Percentiles rank a stretch among this genome's conserved stretches.
Conservation (phyloP, 2,329 filamentous ascomycete genomes). For the Westerdykella sp. region DNA sequence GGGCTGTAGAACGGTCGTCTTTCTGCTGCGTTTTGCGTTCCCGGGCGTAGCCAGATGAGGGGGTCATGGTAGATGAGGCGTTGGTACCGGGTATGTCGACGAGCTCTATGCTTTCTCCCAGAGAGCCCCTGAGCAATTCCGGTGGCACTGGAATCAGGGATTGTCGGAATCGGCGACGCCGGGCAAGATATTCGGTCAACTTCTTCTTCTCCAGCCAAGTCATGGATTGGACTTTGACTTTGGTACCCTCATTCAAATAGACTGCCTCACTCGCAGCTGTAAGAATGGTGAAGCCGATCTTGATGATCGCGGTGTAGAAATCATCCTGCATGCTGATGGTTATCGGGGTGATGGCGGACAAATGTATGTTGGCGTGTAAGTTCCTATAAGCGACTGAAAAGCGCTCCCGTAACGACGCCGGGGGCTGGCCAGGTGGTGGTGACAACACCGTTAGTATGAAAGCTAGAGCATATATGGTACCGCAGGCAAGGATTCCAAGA, state of each 20-base stretch:
- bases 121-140: constrained; percentile 39
- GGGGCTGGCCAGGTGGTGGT: constrained; percentile 48
- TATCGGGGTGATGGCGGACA: constrained; percentile 60
- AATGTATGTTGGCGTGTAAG: constrained; percentile 83
- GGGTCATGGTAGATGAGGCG: constrained; percentile 15
- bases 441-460: constrained; percentile 68
- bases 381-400: constrained; percentile 71
- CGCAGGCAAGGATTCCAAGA: constrained; percentile 68
- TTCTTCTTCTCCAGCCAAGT: constrained; percentile 93
- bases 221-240: constrained; percentile 64
- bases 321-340: constrained; percentile 83
- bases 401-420: constrained; percentile 50
- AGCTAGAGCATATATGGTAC: constrained; percentile 69
- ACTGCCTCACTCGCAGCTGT: constrained; percentile 94
- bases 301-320: constrained; percentile 85
- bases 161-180: constrained; percentile 36
- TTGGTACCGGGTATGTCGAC: constrained; percentile 34
- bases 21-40: constrained; percentile 57
- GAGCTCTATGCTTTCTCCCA: constrained; percentile 31
- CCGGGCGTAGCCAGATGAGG: constrained; percentile 53
- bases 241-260: constrained; percentile 83
- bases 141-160: constrained; percentile 35
- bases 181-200: constrained; percentile 64
- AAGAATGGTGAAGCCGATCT: constrained; percentile 79
- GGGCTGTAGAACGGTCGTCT: constrained; percentile 16